phyloP scores from a whole-genome alignment of 2,329 filamentous ascomycete species.

The Blastomyces percursus region DNA sequence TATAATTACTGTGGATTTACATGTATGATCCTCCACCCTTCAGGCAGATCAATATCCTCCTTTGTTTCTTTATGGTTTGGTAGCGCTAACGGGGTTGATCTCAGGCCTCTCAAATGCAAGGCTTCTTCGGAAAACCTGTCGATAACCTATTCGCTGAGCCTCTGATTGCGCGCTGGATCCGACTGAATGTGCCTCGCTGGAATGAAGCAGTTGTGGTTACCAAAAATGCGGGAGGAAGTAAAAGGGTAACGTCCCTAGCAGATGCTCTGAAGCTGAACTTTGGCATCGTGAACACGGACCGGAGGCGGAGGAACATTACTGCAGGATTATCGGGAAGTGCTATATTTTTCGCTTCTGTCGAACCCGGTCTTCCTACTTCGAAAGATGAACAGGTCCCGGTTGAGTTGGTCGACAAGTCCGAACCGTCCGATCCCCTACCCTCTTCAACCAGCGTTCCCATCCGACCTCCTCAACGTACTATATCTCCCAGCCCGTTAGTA shows the following conservation, averaged over 20 bases:
- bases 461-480: background rate
- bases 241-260: constrained; percentile 88
- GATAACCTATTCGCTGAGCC: constrained; percentile 96
- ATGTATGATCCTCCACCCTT: constrained; percentile 42
- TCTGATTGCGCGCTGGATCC: constrained; percentile 90
- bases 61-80: background rate
- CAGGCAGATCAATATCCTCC: background rate
- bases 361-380: constrained; percentile 27
- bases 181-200: constrained; percentile 78
- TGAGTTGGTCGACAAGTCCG: background rate
- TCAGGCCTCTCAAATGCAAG: constrained; percentile 89
- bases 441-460: background rate
- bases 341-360: constrained; percentile 56
- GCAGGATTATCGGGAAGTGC: constrained; percentile 65
- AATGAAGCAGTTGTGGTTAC: constrained; percentile 85
- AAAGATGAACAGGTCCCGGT: constrained; percentile 11
- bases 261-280: constrained; percentile 97
- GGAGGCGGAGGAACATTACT: constrained; percentile 40
- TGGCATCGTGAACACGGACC: constrained; percentile 63
- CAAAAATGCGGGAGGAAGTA: constrained; percentile 95
- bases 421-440: background rate
- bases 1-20: constrained; percentile 92
- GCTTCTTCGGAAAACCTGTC: constrained; percentile 95
- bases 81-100: background rate
- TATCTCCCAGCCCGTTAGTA: constrained; percentile 1